phyloP scores from a whole-genome alignment of 1,284 basidiomycete genomes.

The Cryptococcus neoformans region DNA sequence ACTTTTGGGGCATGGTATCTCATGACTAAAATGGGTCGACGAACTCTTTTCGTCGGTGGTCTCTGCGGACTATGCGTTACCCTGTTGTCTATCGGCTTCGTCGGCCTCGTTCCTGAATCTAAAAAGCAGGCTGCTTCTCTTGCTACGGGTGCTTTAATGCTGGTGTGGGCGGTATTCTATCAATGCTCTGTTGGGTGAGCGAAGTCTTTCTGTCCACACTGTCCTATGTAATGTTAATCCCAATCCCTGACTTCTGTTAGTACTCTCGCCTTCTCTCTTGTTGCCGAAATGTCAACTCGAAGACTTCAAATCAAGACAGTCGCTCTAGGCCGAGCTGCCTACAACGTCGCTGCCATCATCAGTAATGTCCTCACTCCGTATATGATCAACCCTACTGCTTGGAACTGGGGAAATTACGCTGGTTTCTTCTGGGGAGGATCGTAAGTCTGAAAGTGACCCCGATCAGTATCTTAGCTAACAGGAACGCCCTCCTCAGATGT shows the following conservation, averaged over 20 bases:
- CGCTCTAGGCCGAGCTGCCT: conserved; percentile 51
- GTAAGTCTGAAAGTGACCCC: too few relatives aligned
- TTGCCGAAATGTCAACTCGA: conserved; percentile 53
- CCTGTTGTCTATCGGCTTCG: conserved; percentile 53
- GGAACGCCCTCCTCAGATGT: too few relatives aligned
- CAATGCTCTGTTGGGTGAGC: conserved; percentile 51
- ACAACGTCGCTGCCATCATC: conserved; percentile 51
- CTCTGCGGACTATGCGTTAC: conserved; percentile 49
- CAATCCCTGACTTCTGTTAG: conserved; percentile 46
- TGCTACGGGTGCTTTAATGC: too few relatives aligned
- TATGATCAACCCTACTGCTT: conserved; percentile 51
- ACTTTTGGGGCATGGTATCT: too few relatives aligned
- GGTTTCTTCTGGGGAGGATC: conserved; percentile 46
- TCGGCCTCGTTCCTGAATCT: conserved; percentile 46
- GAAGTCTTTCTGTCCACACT: conserved; percentile 54
- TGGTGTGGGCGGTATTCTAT: too few relatives aligned
- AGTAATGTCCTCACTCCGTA: too few relatives aligned
- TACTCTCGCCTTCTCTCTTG: too few relatives aligned
- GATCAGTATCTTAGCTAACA: too few relatives aligned
- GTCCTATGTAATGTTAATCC: too few relatives aligned
- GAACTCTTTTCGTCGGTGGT: too few relatives aligned
- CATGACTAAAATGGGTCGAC: too few relatives aligned
- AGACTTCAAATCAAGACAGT: too few relatives aligned
- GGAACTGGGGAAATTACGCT: conserved; percentile 49
- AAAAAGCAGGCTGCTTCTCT: conserved; percentile 27